These are phyloP conservation scores for Pichia pseudocactophila DNA, from an alignment of 805 yeast species.

Conservation along the genomic window DNA sequence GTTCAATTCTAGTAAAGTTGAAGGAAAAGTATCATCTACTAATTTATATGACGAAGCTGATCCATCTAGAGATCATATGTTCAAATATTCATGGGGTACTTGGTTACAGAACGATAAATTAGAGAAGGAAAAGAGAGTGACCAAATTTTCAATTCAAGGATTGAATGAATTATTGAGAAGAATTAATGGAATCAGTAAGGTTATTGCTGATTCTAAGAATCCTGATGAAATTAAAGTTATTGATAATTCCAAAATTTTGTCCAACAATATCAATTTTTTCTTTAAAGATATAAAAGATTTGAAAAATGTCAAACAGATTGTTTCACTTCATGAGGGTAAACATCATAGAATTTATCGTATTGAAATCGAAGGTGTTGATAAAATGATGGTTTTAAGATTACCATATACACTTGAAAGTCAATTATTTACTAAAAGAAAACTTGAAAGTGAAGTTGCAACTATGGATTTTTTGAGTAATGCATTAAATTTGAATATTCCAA, in stretches of 20 bases:
- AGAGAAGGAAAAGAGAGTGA: slow-evolving; percentile 69
- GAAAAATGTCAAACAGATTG: slow-evolving; percentile 52
- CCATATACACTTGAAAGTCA: slow-evolving; percentile 76
- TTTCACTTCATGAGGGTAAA: slow-evolving; percentile 88
- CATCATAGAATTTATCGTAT: slow-evolving; percentile 83
- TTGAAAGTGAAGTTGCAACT: slow-evolving; percentile 90
- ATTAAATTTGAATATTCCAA: slow-evolving; percentile 62
- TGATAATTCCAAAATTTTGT: slow-evolving; percentile 16
- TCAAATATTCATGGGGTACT: slow-evolving; percentile 90
- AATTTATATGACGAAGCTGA: slow-evolving; percentile 11
- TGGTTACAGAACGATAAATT: slow-evolving; percentile 76
- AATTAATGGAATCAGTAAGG: slow-evolving; percentile 6
- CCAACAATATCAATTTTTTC: slow-evolving; percentile 15
- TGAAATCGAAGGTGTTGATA: slow-evolving; percentile 28
- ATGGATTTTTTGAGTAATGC: slow-evolving; percentile 69
- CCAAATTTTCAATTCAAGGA: slow-evolving; percentile 77
- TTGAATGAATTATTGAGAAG: slow-evolving; percentile 31
- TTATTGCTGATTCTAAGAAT: slow-evolving; percentile 23
- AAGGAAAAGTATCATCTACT: slow-evolving; percentile 8
- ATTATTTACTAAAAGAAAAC: slow-evolving; percentile 51
- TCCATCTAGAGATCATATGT: slow-evolving; percentile 33
- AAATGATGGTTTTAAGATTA: slow-evolving; percentile 66
- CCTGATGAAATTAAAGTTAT: slow-evolving; percentile 30
- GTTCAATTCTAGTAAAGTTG: slow-evolving; percentile 1
- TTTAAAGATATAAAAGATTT: slow-evolving; percentile 11